Conservation (phyloP, 768 basidiomycete species). For the Leccinum arenicola region DNA sequence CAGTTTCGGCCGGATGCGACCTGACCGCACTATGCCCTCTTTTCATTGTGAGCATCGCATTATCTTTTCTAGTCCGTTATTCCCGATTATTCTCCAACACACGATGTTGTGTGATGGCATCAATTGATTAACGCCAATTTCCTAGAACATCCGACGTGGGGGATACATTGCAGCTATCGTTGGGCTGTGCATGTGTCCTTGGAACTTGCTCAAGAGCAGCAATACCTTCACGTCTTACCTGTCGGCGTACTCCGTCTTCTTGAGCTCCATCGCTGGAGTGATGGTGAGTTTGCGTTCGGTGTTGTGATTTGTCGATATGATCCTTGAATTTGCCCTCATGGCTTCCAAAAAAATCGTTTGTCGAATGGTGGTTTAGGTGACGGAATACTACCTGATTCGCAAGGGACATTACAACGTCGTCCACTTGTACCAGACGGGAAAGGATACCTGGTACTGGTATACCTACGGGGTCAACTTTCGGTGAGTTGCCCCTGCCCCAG, state of each 20-base stretch:
- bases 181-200: constrained; percentile 72
- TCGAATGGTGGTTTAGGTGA: constrained; percentile 45
- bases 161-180: constrained; percentile 81
- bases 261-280: constrained; percentile 78
- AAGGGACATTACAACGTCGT: constrained; percentile 67
- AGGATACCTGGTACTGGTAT: constrained; percentile 73
- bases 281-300: constrained; percentile 47
- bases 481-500: constrained; percentile 27
- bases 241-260: constrained; percentile 77
- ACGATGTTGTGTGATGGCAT: background rate
- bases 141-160: constrained; percentile 77
- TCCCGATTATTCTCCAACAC: background rate
- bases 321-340: background rate
- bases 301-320: background rate
- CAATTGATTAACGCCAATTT: background rate
- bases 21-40: constrained; percentile 75
- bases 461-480: constrained; percentile 71
- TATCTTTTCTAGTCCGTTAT: background rate
- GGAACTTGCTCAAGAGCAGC: constrained; percentile 72
- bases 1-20: constrained; percentile 81
- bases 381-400: constrained; percentile 75
- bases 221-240: constrained; percentile 80
- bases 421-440: constrained; percentile 61
- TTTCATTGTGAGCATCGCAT: constrained; percentile 53
- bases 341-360: background rate